Base-by-base conservation (phyloP, 139 green algal genomes). In the Zygnema circumcarinatum region DNA sequence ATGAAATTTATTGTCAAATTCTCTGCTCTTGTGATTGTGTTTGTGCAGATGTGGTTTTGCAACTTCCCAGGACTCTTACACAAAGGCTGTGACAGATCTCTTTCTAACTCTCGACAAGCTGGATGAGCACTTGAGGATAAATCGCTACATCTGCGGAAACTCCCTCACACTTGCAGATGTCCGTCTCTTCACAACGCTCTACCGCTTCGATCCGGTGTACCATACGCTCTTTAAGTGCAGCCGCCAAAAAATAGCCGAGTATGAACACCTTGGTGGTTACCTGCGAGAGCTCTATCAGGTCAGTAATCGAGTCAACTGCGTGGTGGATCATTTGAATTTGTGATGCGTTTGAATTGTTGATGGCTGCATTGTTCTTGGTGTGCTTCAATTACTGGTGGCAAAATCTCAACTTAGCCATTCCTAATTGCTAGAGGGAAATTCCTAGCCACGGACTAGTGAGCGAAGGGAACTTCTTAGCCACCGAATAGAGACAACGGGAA, bases 161-260 rank as follows among this genome's bases (percentile, higher is more conserved):
- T 16, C 41, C 36, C 84, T 99, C 29, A 99, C 97, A 2, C 95
- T 98, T 79, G 94, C 96, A 0, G 97, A 99, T 85, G 88, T 99
- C 41, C 91, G 96, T 20, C 92, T 98, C 41, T 99, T 98, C 91
- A 86, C 95, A 32, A 98, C 95, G 0, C 92, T 97, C 40, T 93
- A 95, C 39, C 90, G 95, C 11, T 96, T 96, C n/a, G 94, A 96
- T 79, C 47, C 87, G 25, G 92, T 93, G 0, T 93, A 93, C 78
- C 56, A 88, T 67, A 35, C 86, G 2, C 91, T 98, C 0, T 99
- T 99, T 93, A 97, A 96, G 88, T 98, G 96, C 93, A 86, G 76
- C 69, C 62, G 87, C 38, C 84, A 89, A 20, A 90, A 94, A 39
- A 89, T 97, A 20, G 85, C 86, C 0, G 95, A 98, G 76, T 96